Evolutionary conservation across 169 alveolate species (phyloP), one percentile per base, ranked within the genome.

Genomic region (Cyclospora cayetanensis): DNA sequence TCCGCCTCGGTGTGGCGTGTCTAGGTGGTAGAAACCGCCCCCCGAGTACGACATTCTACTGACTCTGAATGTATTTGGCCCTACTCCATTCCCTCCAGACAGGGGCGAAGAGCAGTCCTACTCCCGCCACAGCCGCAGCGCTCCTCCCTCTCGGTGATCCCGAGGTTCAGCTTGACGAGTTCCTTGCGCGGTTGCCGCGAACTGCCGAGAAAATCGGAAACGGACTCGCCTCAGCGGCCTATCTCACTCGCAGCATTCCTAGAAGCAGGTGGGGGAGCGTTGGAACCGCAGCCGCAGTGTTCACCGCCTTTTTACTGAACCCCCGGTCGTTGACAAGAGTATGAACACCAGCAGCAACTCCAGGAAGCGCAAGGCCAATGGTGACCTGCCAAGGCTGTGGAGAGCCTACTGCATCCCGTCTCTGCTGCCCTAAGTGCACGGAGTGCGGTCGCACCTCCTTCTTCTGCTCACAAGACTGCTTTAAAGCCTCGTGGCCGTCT

Each of bases 311-410:
- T n/a, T n/a, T n/a, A n/a, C n/a, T n/a, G n/a, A n/a, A n/a, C n/a
- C n/a, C n/a, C n/a, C n/a, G n/a, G n/a, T n/a, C 60, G 60, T 50
- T 31, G 25, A 31, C 82, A 27, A 25, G 52, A 34, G 55, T 31
- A 72, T 9, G 60, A 72, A 34, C 84, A 72, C 60, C 84, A 72
- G 84, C 84, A 72, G 63, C 84, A 72, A 2, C 65, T 9, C n/a
- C 35, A 11, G 60, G 66, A 39, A n/a, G 41, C 42, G 35, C 1
- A 25, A 41, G 41, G 66, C 43, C 90, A 35, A 82, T 82, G 90
- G 90, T 82, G 43, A 53, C 74, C 25, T 82, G 90, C n/a, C 90
- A 82, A 37, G 90, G 90, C 35, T 82, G 90, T 53, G 90, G 90
- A 3, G 90, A 82, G 42, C 34, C 35, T 52, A 82, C 90, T 11